Evolutionary conservation across 2,329 filamentous ascomycete genomes (phyloP).

Genomic region (Botrytis hyacinthi): DNA sequence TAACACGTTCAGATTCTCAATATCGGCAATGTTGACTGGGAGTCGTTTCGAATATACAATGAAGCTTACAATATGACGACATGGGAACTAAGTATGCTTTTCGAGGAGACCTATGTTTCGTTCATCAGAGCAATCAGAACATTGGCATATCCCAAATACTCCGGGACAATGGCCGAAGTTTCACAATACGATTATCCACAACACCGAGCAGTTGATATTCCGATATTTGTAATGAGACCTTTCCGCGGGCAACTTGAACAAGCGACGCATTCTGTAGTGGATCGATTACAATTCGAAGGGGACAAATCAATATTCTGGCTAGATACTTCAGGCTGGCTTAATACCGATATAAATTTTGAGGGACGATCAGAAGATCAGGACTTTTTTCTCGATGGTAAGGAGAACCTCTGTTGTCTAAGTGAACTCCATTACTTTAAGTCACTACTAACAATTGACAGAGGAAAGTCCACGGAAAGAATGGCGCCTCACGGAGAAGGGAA

Average conservation of each 20-base stretch:
- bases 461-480: constrained; percentile 32
- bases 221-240: constrained; percentile 42
- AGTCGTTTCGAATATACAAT: constrained; percentile 36
- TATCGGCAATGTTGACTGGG: constrained; percentile 37
- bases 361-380: constrained; percentile 31
- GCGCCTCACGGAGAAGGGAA: constrained; percentile 39
- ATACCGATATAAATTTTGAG: constrained; percentile 32
- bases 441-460: constrained; percentile 21
- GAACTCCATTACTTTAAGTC: background rate
- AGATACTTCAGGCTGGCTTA: constrained; percentile 43
- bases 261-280: constrained; percentile 39
- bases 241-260: constrained; percentile 39
- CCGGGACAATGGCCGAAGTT: constrained; percentile 18
- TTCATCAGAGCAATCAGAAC: constrained; percentile 40
- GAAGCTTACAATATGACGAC: constrained; percentile 37
- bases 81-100: constrained; percentile 35
- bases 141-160: constrained; percentile 31
- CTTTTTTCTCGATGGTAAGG: constrained; percentile 37
- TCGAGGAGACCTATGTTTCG: constrained; percentile 40
- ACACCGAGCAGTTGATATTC: constrained; percentile 34
- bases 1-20: constrained; percentile 36
- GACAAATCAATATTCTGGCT: constrained; percentile 42
- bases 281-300: constrained; percentile 39
- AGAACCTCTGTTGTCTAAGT: background rate
- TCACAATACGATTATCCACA: constrained; percentile 23